Evolutionary conservation across 805 yeast genomes (phyloP).

Genomic region (Candida odintsovae): DNA sequence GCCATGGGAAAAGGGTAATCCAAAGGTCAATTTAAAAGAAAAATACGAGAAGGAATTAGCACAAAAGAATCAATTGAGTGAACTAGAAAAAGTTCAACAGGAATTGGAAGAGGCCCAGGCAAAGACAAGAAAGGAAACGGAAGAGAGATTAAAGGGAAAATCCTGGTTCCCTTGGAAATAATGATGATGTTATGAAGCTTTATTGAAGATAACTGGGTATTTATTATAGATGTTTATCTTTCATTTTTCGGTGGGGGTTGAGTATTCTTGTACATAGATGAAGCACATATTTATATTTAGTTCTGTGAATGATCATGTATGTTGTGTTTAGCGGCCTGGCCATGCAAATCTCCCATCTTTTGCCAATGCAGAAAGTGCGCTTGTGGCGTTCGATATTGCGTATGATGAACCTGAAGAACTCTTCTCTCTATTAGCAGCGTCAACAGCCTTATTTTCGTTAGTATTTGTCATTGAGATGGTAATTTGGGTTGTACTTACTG

Average conservation of each 20-base stretch:
- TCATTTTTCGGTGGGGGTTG: background rate
- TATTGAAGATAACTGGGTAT: background rate
- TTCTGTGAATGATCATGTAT: background rate
- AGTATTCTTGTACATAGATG: background rate
- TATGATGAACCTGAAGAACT: slow-evolving; percentile 16
- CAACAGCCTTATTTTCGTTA: slow-evolving; percentile 45
- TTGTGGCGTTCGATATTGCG: slow-evolving; percentile 27
- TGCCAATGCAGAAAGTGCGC: slow-evolving; percentile 21
- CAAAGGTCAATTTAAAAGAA: slow-evolving; percentile 35
- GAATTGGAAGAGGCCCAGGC: slow-evolving; percentile 31
- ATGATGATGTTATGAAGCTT: background rate
- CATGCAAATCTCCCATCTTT: slow-evolving; percentile 25
- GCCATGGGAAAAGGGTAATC: slow-evolving; percentile 52
- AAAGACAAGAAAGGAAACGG: slow-evolving; percentile 25
- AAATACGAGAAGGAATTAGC: slow-evolving; percentile 44
- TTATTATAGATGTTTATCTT: background rate
- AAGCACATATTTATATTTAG: background rate
- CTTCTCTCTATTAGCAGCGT: slow-evolving; percentile 42
- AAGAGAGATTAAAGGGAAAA: slow-evolving; percentile 24
- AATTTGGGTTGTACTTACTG: slow-evolving; percentile 24
- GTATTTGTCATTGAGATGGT: background rate
- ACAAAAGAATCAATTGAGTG: slow-evolving; percentile 33
- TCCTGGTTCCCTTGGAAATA: slow-evolving; percentile 29
- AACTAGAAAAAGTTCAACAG: slow-evolving; percentile 35
- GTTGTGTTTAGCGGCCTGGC: slow-evolving; percentile 16